Conservation (phyloP, 345 rosid species). For the Geranium rotundifolium region DNA sequence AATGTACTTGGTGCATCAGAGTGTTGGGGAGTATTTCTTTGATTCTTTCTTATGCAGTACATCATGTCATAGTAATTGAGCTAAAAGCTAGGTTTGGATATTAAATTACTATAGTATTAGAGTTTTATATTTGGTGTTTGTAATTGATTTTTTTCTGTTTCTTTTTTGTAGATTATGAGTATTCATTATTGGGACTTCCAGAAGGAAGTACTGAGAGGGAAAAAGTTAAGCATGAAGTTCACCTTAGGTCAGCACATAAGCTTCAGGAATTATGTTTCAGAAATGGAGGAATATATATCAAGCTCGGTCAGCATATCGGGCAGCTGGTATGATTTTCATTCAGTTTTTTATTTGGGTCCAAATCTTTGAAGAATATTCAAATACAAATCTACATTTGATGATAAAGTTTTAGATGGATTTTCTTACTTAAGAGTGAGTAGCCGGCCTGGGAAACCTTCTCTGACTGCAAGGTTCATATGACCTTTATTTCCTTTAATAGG, state of each 20-base stretch:
- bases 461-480: not conserved
- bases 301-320: constrained; percentile 93
- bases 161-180: constrained; percentile 54
- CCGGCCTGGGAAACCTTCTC: not conserved
- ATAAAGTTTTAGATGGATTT: not conserved
- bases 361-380: not conserved
- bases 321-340: constrained; percentile 50
- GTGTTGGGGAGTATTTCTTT: not conserved
- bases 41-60: not conserved
- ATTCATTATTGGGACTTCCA: constrained; percentile 66
- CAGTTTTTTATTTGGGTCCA: not conserved
- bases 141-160: not conserved
- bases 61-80: not conserved
- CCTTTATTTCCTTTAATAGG: constrained; percentile 29
- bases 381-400: not conserved
- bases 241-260: constrained; percentile 76
- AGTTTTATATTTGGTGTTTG: not conserved
- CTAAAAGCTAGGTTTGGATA: not conserved
- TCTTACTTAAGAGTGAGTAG: constrained; percentile 1
- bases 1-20: not conserved
- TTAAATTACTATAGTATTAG: not conserved
- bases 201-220: constrained; percentile 71
- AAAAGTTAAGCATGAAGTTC: constrained; percentile 76
- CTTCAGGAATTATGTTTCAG: constrained; percentile 83
- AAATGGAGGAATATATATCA: constrained; percentile 90